phyloP scores from a whole-genome alignment of 257 asterid genomes.

The Coffea canephora region DNA sequence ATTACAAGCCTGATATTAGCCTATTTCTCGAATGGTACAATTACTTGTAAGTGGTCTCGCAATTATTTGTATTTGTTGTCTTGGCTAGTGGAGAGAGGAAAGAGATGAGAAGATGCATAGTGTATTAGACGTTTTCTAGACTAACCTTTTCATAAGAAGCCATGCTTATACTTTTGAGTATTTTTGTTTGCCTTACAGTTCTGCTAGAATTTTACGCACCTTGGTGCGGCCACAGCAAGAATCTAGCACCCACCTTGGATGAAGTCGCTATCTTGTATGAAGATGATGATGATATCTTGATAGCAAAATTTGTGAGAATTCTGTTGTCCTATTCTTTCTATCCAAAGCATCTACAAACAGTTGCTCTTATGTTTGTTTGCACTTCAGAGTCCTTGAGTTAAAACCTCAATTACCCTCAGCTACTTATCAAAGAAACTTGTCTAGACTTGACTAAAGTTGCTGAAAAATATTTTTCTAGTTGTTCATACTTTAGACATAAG shows the following conservation, averaged over 20 bases:
- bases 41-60: neutral
- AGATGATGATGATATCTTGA: slow-evolving; percentile 53
- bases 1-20: neutral
- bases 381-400: too few relatives aligned
- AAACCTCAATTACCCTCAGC: neutral
- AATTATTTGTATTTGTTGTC: neutral
- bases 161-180: neutral
- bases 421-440: too few relatives aligned
- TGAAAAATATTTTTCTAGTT: too few relatives aligned
- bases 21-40: neutral
- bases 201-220: slow-evolving; percentile 80
- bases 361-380: neutral
- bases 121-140: too few relatives aligned
- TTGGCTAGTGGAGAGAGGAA: too few relatives aligned
- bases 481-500: too few relatives aligned
- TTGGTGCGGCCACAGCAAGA: slow-evolving; percentile 89
- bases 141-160: too few relatives aligned
- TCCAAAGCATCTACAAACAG: neutral
- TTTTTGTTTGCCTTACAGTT: slow-evolving; percentile 35
- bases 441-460: too few relatives aligned
- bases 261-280: slow-evolving; percentile 70
- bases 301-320: slow-evolving; percentile 63
- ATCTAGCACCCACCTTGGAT: slow-evolving; percentile 77
- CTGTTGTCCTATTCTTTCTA: neutral
- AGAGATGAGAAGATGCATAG: too few relatives aligned